Base-by-base conservation (phyloP, 1,139 yeast genomes). In the Geotrichum macrosporum region DNA sequence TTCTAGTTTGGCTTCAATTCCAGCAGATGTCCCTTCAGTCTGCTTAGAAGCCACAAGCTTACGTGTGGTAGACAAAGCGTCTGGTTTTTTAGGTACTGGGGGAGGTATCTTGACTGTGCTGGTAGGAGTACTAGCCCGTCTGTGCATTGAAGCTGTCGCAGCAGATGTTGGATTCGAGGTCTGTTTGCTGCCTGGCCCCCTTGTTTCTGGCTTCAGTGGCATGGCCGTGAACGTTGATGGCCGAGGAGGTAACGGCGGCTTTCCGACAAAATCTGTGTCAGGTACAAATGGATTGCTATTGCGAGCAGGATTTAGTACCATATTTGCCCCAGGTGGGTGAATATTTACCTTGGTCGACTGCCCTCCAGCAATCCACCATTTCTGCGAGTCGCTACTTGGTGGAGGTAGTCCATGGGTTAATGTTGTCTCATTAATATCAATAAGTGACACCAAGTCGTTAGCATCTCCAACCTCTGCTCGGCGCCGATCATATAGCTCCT, bases 361-460 rank as follows among this genome's bases (percentile, higher is more conserved):
- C 0, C 94, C 92, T 8, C 81, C 81, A 13, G 80, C 81, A 33
- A 87, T 72, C 98, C 98, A 92, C 98, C 98, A 92, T 64, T 87
- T 86, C 29, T 75, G 69, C 12, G 70, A 64, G 47, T 86, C 95
- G 0, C 94, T 78, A 53, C 95, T 84, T 16, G 98, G 98, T 0
- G 96, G 86, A 1, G 96, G 96, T 45, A 89, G 54, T 10, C 71
- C 69, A 47, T 65, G 65, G 1, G 72, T 67, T 12, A 67, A 55
- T 35, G 64, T 61, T 3, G 62, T 56, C 36, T 65, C 71, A 45
- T 61, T 66, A 16, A 66, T 52, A 33, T 66, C 68, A 33, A 57
- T 56, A 30, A 62, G 50, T 26, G 60, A 62, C n/a, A 61, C 61
- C 45, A 64, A 53, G 43, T 58, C 57, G 47, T 60, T 51, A 65